These are phyloP conservation scores for Suhomyces pyralidae DNA, from an alignment of 805 yeast species.

Conservation along the genomic window DNA sequence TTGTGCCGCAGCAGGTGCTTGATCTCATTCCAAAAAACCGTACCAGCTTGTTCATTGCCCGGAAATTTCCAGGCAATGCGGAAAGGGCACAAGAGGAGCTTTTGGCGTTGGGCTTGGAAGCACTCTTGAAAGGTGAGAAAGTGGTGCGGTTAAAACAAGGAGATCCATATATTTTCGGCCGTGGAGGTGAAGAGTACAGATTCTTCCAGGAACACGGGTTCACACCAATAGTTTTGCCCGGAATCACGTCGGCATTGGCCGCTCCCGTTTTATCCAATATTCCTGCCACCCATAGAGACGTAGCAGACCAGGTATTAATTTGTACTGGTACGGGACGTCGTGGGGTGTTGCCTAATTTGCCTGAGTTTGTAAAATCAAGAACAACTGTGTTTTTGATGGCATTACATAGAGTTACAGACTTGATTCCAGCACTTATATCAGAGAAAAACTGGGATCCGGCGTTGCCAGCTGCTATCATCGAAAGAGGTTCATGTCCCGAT, in stretches of 20 bases:
- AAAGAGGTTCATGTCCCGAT: constrained; percentile 90
- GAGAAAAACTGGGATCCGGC: constrained; percentile 62
- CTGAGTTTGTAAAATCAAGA: constrained; percentile 66
- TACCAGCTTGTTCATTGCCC: constrained; percentile 79
- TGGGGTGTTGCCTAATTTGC: constrained; percentile 76
- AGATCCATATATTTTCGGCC: constrained; percentile 93
- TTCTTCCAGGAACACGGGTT: constrained; percentile 69
- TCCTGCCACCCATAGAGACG: constrained; percentile 89
- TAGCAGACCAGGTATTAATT: constrained; percentile 86
- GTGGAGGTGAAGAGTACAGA: constrained; percentile 89
- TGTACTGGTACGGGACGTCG: constrained; percentile 94
- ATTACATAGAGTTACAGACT: constrained; percentile 66
- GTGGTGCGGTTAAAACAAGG: constrained; percentile 94
- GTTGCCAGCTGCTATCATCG: constrained; percentile 81
- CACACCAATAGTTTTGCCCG: constrained; percentile 75
- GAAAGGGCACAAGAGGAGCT: constrained; percentile 89
- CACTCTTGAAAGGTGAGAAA: constrained; percentile 60
- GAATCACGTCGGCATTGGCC: constrained; percentile 84
- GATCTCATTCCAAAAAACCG: constrained; percentile 69
- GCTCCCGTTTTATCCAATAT: constrained; percentile 80
- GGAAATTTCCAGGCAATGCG: constrained; percentile 96
- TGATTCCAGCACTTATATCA: constrained; percentile 43
- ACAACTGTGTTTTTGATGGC: constrained; percentile 92
- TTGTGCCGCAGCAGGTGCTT: constrained; percentile 85
- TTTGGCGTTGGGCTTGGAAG: constrained; percentile 65